Base-by-base conservation (phyloP, 768 basidiomycete genomes). In the Hygrophoropsis aurantiaca region DNA sequence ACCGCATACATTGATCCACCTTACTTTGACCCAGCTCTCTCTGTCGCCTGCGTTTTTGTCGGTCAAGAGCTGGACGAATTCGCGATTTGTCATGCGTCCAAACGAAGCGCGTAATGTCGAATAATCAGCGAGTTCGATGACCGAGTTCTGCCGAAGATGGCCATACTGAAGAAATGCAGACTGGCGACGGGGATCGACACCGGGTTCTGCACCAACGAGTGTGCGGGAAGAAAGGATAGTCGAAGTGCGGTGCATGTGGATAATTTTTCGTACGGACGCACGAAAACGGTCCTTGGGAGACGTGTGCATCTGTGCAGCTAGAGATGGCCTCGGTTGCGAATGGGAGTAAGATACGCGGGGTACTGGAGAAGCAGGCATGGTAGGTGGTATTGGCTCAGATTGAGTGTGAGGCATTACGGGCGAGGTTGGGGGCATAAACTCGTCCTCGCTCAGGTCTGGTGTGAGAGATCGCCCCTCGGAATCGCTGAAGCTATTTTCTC, bases 1-100 rank as follows among this genome's bases (percentile, higher is more conserved):
- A 5, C 86, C 87, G 19, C 77, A 80, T 51, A 87, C 74, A 53
- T 85, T 84, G 43, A 87, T 86, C 85, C 85, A 89, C 42, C 87
- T 68, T 15, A 85, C 86, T 58, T 79, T 84, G 21, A 77, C 78
- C 83, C 82, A 85, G 3, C 76, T 64, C 51, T 81, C 79, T 46
- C 72, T 71, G 46, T 66, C 62, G 48, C 77, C 73, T 5, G 77
- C 75, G 6, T 51, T 60, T 11, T 61, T 58, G 49, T 76, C 69
- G 15, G 69, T 56, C 65, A 88, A 70, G 47, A 84, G 64, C 8
- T 74, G 63, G n/a, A 84, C 64, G 61, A 88, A 85, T 53, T 79
- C 79, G 21, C 54, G 59, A 54, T 87, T 87, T 42, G 72, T 74
- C 79, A 85, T 81, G 46, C 70, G 71, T 21, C 74, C 74, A 44